A percentile compares a stretch with the other conserved stretches of the same genome.
phyloP scores from a whole-genome alignment of 78 protist species.

The slime mould (Dictyostelium discoideum) region DNA sequence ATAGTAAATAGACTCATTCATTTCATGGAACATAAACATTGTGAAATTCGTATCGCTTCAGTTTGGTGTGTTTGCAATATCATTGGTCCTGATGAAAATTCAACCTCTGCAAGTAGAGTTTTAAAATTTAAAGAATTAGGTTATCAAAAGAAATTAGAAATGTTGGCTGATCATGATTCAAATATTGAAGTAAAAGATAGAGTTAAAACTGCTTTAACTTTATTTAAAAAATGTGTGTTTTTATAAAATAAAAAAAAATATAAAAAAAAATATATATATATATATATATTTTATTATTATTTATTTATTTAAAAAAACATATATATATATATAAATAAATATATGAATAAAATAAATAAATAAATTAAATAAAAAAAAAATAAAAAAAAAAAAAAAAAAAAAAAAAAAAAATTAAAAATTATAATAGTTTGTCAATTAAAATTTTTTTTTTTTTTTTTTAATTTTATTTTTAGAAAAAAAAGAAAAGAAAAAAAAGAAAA shows the following conservation, averaged over 20 bases:
- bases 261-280: too few relatives aligned
- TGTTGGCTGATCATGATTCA: conserved; percentile 7
- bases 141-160: conserved; percentile 1
- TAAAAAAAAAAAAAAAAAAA: too few relatives aligned
- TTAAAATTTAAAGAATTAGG: conserved; percentile 2
- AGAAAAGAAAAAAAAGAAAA: too few relatives aligned
- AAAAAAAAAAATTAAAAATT: too few relatives aligned
- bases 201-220: conserved; percentile 46
- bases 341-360: too few relatives aligned
- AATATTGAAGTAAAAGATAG: conserved; percentile 49
- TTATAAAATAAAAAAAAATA: background rate
- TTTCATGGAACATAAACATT: conserved; percentile 18
- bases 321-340: too few relatives aligned
- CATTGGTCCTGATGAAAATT: conserved; percentile 5
- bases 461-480: too few relatives aligned
- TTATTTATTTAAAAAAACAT: too few relatives aligned
- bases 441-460: too few relatives aligned
- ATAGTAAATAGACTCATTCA: background rate
- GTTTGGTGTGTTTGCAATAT: conserved; percentile 62
- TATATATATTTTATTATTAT: too few relatives aligned
- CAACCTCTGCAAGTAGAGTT: background rate
- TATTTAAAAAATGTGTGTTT: conserved; percentile 7
- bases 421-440: too few relatives aligned
- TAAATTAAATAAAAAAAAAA: too few relatives aligned
- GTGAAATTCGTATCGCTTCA: conserved; percentile 25